Percentiles rank a stretch among this genome's conserved stretches.
These are phyloP conservation scores for Fusarium mexicanum DNA, from an alignment of 2,329 filamentous ascomycete genomes.

Conservation along the genomic window DNA sequence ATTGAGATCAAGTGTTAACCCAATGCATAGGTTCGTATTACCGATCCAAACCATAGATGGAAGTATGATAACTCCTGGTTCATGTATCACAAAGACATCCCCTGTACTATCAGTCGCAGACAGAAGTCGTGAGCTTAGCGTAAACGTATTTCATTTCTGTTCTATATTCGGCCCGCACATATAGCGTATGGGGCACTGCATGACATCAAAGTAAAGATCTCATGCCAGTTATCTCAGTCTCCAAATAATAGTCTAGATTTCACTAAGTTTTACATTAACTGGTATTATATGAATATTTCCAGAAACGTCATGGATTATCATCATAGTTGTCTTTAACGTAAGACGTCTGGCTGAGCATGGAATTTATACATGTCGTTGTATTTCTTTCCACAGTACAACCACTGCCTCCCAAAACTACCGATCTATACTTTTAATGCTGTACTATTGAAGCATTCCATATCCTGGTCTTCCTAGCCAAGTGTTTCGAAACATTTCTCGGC, in stretches of 20 bases:
- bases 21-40: not conserved
- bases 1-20: not conserved
- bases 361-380: fast-evolving
- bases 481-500: not conserved
- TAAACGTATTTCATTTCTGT: not conserved
- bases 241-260: too few species aligned
- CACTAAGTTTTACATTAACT: fast-evolving
- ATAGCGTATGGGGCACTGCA: fast-evolving
- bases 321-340: too few species aligned
- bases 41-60: constrained; percentile 12
- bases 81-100: constrained; percentile 35
- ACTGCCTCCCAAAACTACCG: not conserved
- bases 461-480: not conserved
- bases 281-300: too few species aligned
- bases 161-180: not conserved
- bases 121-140: not conserved
- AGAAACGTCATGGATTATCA: too few species aligned
- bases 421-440: not conserved
- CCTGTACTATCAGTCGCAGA: constrained; percentile 18
- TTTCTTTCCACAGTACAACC: not conserved
- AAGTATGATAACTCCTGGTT: constrained; percentile 35
- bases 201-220: too few species aligned
- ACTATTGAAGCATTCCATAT: not conserved
- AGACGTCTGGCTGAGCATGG: too few species aligned
- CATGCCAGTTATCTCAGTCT: fast-evolving